Evolutionary conservation across 305 asterid genomes (phyloP), one percentile per base, ranked within the genome.

Genomic region (Solanum hybrid): DNA sequence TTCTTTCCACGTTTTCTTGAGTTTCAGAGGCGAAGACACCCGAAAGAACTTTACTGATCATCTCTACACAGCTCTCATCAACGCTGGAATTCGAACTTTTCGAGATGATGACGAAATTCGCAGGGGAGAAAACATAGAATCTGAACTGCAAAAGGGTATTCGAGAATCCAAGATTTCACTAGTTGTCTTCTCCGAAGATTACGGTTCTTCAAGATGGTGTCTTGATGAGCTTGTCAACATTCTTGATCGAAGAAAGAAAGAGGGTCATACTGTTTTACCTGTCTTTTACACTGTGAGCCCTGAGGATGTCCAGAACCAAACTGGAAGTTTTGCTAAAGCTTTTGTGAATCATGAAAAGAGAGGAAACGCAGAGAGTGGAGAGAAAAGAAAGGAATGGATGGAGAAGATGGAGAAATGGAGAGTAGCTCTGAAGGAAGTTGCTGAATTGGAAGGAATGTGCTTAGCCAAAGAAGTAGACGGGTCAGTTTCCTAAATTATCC

Each of bases 201-300:
- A 90, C 14, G 90, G 90, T 65, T 87, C 90, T 65, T 90, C 91
- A 14, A 34, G 90, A 83, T 87, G 91, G 90, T 90, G 91, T 79
- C 91, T 90, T 22, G 90, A 90, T 39, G 90, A 90, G 65, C 92
- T 90, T 2, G 89, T 83, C 33, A 87, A 68, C 34, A 90, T 90
- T 72, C 20, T 90, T 41, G 75, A 82, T 32, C 32, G 84, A 8
- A 89, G 84, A 76, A 88, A 81, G 90, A 88, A 68, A 15, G 78
- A 70, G 15, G 92, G 90, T 14, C 88, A 88, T 88, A 80, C 61
- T 22, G 83, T 90, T 88, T 34, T 90, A 2, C 92, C 92, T 26
- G 89, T 90, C 0, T 91, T 89, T 70, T 91, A 91, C 27, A 32
- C 88, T 79, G 89, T 91, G 0, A 81, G 81, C 6, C 89, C 81